A percentile compares a stretch with the other conserved stretches of the same genome.
Evolutionary conservation across 495 filamentous ascomycete genomes (phyloP).

Genomic region (Penicillium roqueforti): DNA sequence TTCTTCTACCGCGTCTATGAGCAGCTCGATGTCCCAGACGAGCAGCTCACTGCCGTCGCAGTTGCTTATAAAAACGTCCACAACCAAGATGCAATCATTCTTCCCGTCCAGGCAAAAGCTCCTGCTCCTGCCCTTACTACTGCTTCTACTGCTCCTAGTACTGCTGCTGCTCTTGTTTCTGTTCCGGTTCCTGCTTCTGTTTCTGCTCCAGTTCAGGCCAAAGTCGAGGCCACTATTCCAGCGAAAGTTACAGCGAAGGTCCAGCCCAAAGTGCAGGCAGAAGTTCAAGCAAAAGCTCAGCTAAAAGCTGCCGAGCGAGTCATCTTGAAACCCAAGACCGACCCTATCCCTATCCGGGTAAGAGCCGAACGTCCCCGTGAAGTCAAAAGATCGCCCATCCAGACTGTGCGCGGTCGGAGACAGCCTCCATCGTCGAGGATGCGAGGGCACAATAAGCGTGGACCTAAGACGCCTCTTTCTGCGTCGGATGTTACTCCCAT

Average conservation of each 20-base stretch:
- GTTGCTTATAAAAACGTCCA: constrained; percentile 55
- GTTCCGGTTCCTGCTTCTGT: not conserved
- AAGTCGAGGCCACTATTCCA: not conserved
- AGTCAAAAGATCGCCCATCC: not conserved
- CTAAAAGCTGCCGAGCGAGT: not conserved
- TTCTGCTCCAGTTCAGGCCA: not conserved
- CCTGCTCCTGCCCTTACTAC: not conserved
- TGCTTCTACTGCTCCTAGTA: not conserved
- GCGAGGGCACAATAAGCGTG: constrained; percentile 24
- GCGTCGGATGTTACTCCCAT: constrained; percentile 47
- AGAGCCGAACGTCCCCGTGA: not conserved
- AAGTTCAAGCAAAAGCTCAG: not conserved
- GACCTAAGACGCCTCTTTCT: constrained; percentile 43
- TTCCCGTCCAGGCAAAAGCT: constrained; percentile 24
- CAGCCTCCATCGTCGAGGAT: constrained; percentile 1
- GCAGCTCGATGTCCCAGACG: constrained; percentile 53
- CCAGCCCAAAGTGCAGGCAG: not conserved
- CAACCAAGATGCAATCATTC: constrained; percentile 43
- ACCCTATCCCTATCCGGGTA: not conserved
- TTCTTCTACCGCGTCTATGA: constrained; percentile 60
- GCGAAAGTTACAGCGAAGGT: not conserved
- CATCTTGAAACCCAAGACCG: not conserved
- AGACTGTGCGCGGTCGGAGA: constrained; percentile 6
- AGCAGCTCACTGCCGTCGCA: constrained; percentile 53
- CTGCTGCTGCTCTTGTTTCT: not conserved